Evolutionary conservation across 805 yeast species (phyloP).

Genomic region (Saccharomyces paradoxus): DNA sequence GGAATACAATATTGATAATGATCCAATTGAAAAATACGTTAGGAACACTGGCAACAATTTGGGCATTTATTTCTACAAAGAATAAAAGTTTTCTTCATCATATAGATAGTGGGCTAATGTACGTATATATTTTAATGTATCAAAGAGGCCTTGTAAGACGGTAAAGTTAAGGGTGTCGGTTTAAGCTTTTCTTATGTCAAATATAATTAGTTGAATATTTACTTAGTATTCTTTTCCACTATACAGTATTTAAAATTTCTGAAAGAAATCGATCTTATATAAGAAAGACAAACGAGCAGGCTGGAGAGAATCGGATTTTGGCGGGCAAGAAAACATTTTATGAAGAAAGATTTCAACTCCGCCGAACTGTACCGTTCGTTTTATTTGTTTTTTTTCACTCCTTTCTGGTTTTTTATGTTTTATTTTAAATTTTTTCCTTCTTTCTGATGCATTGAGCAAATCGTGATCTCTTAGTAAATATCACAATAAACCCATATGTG

Average conservation of each 20-base stretch:
- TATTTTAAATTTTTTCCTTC: background rate
- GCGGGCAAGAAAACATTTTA: background rate
- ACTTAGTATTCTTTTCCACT: background rate
- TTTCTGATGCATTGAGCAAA: background rate
- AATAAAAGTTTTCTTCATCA: slow-evolving; percentile 1
- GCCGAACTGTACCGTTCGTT: background rate
- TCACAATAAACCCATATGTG: background rate
- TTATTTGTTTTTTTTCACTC: background rate
- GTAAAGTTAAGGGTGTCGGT: background rate
- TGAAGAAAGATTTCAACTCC: background rate
- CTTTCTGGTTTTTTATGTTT: background rate
- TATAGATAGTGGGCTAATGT: slow-evolving; percentile 7
- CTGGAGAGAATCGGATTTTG: background rate
- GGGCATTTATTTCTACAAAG: background rate
- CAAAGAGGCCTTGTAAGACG: background rate
- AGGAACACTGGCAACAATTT: slow-evolving; percentile 31
- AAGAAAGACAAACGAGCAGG: background rate
- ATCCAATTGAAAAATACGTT: slow-evolving; percentile 49
- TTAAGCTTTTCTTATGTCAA: background rate
- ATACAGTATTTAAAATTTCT: background rate
- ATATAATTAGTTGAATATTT: background rate
- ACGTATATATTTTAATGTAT: background rate
- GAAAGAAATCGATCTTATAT: background rate
- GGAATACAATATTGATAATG: slow-evolving; percentile 43
- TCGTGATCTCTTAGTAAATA: background rate